Base-by-base conservation (phyloP, 2,329 filamentous ascomycete species). In the Sporothrix brunneoviolacea region DNA sequence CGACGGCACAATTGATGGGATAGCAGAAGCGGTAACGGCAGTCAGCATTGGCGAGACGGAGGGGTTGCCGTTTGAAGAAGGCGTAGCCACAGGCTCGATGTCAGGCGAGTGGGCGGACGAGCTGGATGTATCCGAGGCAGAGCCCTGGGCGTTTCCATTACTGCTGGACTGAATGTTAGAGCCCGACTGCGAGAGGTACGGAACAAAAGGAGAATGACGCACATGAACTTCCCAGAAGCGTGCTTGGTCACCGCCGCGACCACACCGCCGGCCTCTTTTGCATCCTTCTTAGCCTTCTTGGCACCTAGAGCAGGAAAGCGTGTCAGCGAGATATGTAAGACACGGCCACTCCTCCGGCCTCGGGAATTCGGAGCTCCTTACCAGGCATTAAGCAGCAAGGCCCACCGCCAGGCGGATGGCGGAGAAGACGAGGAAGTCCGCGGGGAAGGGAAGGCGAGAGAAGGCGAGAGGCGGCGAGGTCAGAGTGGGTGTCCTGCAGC, bases 251-350 rank as follows among this genome's bases (percentile, higher is more conserved):
- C 70, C 65, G 73, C 74, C 42, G 74, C 73, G 58, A 72, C 69
- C 60, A 77, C 74, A 59, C 73, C 71, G 60, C 73, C 71, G 61
- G 65, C 67, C 60, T 77, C 73, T 72, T 70, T 77, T 63, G 70
- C 74, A 75, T 77, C 67, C 67, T 76, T 79, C 64, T 68, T 74
- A 60, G 74, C 68, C 64, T 76, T 77, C 69, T 76, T 76, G 39
- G 51, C 46, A 53, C 50, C 57, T 58, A 19, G 24, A 33, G 32
- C 18, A 32, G 28, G 18, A 27, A 41, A 9, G 21, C 6, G 33
- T 18, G 35, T 47, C 21, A 54, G 43, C 15, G 28, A 8, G 13
- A 24, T 2, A n/a, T 30, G 19, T 19, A 30, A n/a, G 19, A 22
- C n/a, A 39, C 10, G 22, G 22, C 19, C 2, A 30, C 24, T 6